Conservation (phyloP, 495 filamentous ascomycete genomes). For the Saxispiralis lemnorum region DNA sequence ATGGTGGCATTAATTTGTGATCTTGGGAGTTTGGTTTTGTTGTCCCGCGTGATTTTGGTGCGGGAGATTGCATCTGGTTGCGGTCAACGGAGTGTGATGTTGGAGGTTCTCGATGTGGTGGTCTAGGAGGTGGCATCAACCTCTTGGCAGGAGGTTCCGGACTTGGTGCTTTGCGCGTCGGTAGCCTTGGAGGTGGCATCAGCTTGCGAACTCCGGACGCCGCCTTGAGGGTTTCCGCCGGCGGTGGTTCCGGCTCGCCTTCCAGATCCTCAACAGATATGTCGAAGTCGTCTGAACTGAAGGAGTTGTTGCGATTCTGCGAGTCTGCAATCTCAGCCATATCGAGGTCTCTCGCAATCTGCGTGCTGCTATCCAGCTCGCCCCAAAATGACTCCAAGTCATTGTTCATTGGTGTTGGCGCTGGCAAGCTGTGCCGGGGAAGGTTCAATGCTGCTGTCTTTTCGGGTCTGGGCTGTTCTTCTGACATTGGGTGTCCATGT, state of each 20-base stretch:
- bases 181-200: conserved; percentile 11
- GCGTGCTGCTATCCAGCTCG: conserved; percentile 21
- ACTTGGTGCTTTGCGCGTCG: too few relatives aligned
- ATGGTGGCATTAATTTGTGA: too few relatives aligned
- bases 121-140: neutral
- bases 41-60: too few relatives aligned
- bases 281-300: conserved; percentile 10
- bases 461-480: too few relatives aligned
- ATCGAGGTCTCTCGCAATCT: conserved; percentile 21
- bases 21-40: too few relatives aligned
- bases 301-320: neutral
- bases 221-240: neutral
- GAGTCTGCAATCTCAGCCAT: neutral
- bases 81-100: neutral
- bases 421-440: neutral
- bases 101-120: too few relatives aligned
- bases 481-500: too few relatives aligned
- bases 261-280: conserved; percentile 16
- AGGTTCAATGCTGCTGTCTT: too few relatives aligned
- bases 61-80: too few relatives aligned
- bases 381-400: conserved; percentile 15
- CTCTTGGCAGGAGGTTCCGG: neutral
- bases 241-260: conserved; percentile 3
- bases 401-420: neutral
- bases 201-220: neutral